Base-by-base conservation (phyloP, 306 rosid species). In the Trifolium fragiferum region DNA sequence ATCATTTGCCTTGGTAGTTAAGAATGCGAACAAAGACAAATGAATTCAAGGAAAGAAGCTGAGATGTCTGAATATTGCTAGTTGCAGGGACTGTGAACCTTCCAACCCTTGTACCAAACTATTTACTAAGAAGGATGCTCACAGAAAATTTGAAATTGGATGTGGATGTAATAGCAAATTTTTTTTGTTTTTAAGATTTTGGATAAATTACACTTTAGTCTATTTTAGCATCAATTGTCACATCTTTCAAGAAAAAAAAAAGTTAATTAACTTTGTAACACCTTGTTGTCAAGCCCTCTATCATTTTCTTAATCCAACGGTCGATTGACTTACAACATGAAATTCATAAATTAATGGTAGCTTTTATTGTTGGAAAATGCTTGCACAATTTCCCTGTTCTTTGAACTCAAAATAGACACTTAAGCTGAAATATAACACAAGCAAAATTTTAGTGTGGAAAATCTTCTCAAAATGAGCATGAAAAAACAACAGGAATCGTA, bases 11-110 rank as follows among this genome's bases (percentile, higher is more conserved):
- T 35, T 63, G 25, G 47, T 63, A 7, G 32, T 66, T 41, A 19
- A 18, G 14, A 21, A 72, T 65, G 58, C 61, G 3, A 67, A 4
- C 15, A 72, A 35, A 72, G 69, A 50, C 51, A 33, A 21, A 49
- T 32, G 68, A 54, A 55, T 46, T 66, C 59, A 12, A 55, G 50
- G 51, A 20, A 37, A 10, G 15, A 3, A 30, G 40, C 8, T 1
- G 21, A 54, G 47, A 68, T 77, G 19, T 68, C 30, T 20, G 33
- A 43, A 8, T 19, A 14, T 19, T 47, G 10, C 69, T 73, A 20
- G 14, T 44, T 41, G 47, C 35, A 15, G 11, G 68, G 67, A 53
- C 8, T 53, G 38, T 14, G 60, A 59, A 5, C 1, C 46, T 3
- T 66, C 0, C n/a, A n/a, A n/a, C n/a, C n/a, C n/a, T n/a, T n/a